Conservation (phyloP, 139 green algal genomes). For the Chlamydomonas eustigma region DNA sequence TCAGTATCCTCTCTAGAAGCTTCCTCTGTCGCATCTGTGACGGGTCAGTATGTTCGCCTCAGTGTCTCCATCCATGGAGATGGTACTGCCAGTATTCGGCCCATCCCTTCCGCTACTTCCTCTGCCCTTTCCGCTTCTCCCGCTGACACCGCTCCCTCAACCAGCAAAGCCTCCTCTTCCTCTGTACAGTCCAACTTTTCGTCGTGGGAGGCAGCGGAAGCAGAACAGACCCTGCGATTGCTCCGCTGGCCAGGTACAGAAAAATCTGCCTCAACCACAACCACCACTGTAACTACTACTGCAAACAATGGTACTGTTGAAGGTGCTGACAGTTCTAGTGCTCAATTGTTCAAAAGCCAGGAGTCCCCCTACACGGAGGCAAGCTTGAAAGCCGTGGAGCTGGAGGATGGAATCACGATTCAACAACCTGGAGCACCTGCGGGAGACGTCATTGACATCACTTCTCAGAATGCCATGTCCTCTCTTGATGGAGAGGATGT, state of each 20-base stretch:
- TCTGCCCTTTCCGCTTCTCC: background rate
- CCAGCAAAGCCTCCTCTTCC: background rate
- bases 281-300: background rate
- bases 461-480: slow-evolving; percentile 8
- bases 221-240: background rate
- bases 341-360: background rate
- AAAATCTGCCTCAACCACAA: background rate
- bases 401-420: background rate
- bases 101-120: background rate
- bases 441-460: slow-evolving; percentile 12
- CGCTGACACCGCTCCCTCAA: background rate
- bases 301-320: too few relatives aligned
- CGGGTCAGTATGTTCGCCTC: background rate
- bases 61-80: background rate
- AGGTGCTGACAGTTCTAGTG: too few relatives aligned
- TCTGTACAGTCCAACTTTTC: background rate
- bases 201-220: background rate
- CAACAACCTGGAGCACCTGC: background rate
- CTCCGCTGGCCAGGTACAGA: background rate
- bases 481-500: slow-evolving; percentile 4
- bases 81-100: slow-evolving; percentile 1
- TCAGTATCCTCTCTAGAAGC: background rate
- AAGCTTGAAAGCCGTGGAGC: background rate
- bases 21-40: too few relatives aligned
- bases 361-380: background rate